Base-by-base conservation (phyloP, 2,329 filamentous ascomycete genomes). In the Colletotrichum sp. region DNA sequence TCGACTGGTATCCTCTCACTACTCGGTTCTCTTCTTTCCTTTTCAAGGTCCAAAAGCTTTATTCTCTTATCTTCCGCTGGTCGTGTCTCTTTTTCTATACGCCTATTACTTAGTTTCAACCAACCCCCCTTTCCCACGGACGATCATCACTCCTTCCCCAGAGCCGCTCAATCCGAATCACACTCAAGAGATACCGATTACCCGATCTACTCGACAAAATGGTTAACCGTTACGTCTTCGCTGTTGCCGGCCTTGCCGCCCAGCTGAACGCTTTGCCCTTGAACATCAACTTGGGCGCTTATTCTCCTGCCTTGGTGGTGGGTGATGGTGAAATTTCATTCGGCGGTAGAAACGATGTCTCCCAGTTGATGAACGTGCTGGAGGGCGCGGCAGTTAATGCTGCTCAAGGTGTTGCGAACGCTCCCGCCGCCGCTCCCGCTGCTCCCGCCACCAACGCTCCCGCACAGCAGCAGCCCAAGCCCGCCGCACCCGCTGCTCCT, bases 291-390 rank as follows among this genome's bases (percentile, higher is more conserved):
- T 78, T 84, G 19, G 82, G 82, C 69, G 82, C 82, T 39, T 84
- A 84, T 71, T 84, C 82, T 32, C 82, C 82, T 72, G 82, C 82
- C 52, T 78, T 84, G 79, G 82, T 84, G 76, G 82, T 82, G 66
- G 77, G 77, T 83, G 84, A 85, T 83, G 87, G 87, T 83, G 87
- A 88, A 79, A 88, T 88, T 76, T 87, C 86, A 77, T 88, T 88
- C 77, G 83, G 87, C 78, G 87, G 87, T 76, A 84, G 83, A 71
- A 82, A 85, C 80, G 87, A 88, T 80, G 87, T 89, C 36, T 84
- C 86, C 62, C 84, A 79, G 69, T 80, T 88, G 71, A 86, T 89
- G 82, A 88, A 84, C 77, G 86, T 85, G 57, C 84, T 87, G 78
- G 85, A 88, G 81, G 87, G 88, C 69, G 88, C 87, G 39, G 87